Evolutionary conservation across 306 rosid genomes (phyloP), one percentile per base, ranked within the genome.

Genomic region (Cicer arietinum): DNA sequence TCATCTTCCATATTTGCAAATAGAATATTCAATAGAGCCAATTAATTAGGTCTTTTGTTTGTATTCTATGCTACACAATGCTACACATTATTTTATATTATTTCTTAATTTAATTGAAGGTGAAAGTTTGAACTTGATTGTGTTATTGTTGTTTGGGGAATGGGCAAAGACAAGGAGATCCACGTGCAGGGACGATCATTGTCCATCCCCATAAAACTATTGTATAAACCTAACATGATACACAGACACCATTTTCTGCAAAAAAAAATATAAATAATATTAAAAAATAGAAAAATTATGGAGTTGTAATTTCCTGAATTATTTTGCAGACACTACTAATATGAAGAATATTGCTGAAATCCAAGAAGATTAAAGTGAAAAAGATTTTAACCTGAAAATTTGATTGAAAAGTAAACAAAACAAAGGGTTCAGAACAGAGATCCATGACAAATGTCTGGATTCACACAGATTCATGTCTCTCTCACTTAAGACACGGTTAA

Each of bases 151-250:
- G 83, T 79, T 58, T 69, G 79, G 71, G 82, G 72, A 77, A 88
- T 74, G 82, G 71, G 67, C 80, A 75, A 68, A 59, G 83, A 81
- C 88, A 87, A 73, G 70, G 78, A 79, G 84, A 69, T 75, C 92
- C 94, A 91, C 89, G 89, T 88, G 96, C 88, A 83, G 67, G 78
- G 88, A 77, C 81, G 90, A 90, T 82, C 84, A 85, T 81, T 81
- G 89, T 83, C 91, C 87, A 80, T 86, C 86, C 83, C 88, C 71
- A 82, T 75, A 81, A 84, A 75, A 65, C 76, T 81, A 80, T 78
- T 64, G 79, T 51, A 74, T 62, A 75, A 82, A 52, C 73, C 63
- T 52, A 67, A 64, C 77, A 75, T 52, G 87, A 81, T 40, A 67
- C 77, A 65, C 61, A 79, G 50, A 72, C 88, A 83, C 63, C 46